Conservation (phyloP, 2,329 filamentous ascomycete species). For the Hypoxylon sp. region DNA sequence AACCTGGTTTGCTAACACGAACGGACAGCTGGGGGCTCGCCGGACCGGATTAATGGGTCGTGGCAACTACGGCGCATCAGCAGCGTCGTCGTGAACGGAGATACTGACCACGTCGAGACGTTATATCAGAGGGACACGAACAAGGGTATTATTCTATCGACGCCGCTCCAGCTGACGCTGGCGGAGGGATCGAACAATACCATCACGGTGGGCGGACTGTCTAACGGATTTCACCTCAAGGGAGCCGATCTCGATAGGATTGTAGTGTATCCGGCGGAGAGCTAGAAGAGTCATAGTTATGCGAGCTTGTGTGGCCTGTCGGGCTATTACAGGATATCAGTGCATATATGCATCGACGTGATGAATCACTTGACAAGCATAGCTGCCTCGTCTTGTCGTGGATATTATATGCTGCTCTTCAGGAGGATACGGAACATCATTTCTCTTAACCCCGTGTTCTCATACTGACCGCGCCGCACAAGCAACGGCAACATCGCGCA, state of each 20-base stretch:
- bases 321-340: too few species aligned
- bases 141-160: constrained; percentile 67
- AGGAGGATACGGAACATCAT: too few species aligned
- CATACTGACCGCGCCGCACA: too few species aligned
- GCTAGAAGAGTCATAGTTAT: too few species aligned
- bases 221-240: constrained; percentile 63
- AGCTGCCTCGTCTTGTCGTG: too few species aligned
- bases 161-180: constrained; percentile 62
- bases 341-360: too few species aligned
- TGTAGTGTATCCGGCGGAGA: constrained; percentile 66
- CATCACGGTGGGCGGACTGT: constrained; percentile 64
- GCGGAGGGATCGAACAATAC: constrained; percentile 59
- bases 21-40: constrained; percentile 56
- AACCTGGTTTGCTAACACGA: too few species aligned
- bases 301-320: too few species aligned
- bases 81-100: constrained; percentile 65
- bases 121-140: constrained; percentile 62
- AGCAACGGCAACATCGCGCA: too few species aligned
- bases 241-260: constrained; percentile 67
- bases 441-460: too few species aligned
- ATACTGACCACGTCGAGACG: constrained; percentile 57
- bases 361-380: too few species aligned
- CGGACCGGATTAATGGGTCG: constrained; percentile 65
- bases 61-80: constrained; percentile 68
- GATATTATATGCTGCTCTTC: too few species aligned